Base-by-base conservation (phyloP, 2,329 filamentous ascomycete genomes). In the Tolypocladium pustulatum region DNA sequence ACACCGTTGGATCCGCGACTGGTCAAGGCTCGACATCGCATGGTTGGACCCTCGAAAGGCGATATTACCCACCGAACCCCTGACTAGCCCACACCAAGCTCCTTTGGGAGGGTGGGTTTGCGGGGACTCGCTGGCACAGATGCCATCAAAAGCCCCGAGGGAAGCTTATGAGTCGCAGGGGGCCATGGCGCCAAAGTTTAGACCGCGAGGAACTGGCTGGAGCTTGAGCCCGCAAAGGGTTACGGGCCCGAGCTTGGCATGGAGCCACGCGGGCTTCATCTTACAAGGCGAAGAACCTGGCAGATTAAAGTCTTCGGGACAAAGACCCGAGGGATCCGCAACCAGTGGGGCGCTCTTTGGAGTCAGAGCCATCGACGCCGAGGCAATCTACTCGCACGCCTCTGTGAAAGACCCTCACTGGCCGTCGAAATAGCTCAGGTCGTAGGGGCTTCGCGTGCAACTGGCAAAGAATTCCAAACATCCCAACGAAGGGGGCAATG, bases 11-110 rank as follows among this genome's bases (percentile, higher is more conserved):
- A 52, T 27, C 43, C 43, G 43, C 43, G 43, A 30, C 25, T 43
- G 3, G n/a, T 3, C 40, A 25, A 25, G n/a, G 20, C 40, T 52
- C 8, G 27, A 52, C 30, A 52, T 20, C 20, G 30, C 49, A 20
- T 34, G 37, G 54, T 43, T 43, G 54, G 54, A 43, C 49, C 49
- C 53, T 15, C 34, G 27, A 41, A 30, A 40, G 22, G 54, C 30
- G 27, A 55, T 41, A 27, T 12, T 41, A 27, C 17, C 54, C 56
- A 62, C 59, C 53, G 49, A 27, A 55, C 57, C 57, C 57, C 57
- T 58, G 57, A 49, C 57, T 54, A 58, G 49, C 15, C 20, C 3
- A 20, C 36, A 34, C 57, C 57, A 54, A n/a, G n/a, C 57, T 36
- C 32, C 49, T 58, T 58, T 15, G 27, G 27, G 49, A 30, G 27